A percentile compares a stretch with the other conserved stretches of the same genome.
Conservation (phyloP, 1,284 basidiomycete genomes). For the Ustilago tritici region DNA sequence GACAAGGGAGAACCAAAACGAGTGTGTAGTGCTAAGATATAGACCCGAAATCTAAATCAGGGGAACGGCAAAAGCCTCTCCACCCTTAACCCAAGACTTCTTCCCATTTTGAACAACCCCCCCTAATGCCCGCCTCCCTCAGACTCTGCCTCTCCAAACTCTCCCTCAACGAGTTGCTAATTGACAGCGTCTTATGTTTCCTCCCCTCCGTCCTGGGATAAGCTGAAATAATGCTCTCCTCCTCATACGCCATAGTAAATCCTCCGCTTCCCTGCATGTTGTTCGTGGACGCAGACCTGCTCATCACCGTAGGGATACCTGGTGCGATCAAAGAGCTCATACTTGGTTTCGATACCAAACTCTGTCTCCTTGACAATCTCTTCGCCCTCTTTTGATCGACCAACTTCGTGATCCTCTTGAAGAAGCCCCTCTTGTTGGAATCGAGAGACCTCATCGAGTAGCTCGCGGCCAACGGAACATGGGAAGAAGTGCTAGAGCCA, state of each 20-base stretch:
- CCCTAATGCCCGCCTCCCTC: constrained; percentile 15
- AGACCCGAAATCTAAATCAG: constrained; percentile 1
- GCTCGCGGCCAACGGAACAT: constrained; percentile 2
- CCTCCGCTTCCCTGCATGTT: background rate
- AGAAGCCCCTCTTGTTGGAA: constrained; percentile 5
- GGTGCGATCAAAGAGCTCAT: background rate
- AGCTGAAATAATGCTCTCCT: constrained; percentile 33
- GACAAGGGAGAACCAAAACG: background rate
- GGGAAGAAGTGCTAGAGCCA: constrained; percentile 18
- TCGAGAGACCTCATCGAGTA: constrained; percentile 1
- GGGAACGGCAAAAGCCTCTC: constrained; percentile 7
- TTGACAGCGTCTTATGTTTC: background rate
- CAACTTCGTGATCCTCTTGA: constrained; percentile 24
- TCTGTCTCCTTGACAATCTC: background rate
- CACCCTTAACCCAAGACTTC: background rate
- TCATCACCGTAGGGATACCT: background rate
- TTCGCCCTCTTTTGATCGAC: constrained; percentile 17
- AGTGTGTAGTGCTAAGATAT: background rate
- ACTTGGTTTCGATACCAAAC: constrained; percentile 11
- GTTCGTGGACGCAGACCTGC: background rate
- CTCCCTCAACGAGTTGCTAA: constrained; percentile 7
- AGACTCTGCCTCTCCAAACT: constrained; percentile 22
- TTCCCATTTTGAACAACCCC: background rate
- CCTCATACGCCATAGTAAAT: constrained; percentile 5
- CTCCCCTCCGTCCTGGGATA: background rate